phyloP scores from a whole-genome alignment of 257 asterid species.

The Solanum chilense region DNA sequence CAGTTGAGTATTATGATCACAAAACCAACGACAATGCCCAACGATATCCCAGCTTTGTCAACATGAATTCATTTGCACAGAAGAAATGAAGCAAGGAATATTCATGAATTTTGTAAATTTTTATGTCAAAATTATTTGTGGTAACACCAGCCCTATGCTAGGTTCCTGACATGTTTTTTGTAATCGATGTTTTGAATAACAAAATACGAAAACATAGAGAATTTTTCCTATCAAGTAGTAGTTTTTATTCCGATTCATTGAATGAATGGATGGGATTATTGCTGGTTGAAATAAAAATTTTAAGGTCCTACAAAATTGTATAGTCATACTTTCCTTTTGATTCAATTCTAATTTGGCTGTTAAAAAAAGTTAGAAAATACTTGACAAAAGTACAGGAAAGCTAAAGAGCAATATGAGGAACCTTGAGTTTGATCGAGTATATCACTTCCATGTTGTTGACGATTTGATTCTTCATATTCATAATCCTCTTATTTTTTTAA shows the following conservation, averaged over 20 bases:
- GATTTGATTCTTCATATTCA: fast-evolving
- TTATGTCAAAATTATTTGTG: background rate
- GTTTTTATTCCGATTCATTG: background rate
- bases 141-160: background rate
- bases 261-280: background rate
- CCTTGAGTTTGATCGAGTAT: background rate
- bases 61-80: slow-evolving; percentile 1
- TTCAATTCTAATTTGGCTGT: background rate
- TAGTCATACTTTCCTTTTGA: background rate
- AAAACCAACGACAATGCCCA: slow-evolving; percentile 1
- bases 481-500: fast-evolving
- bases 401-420: background rate
- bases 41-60: slow-evolving; percentile 16
- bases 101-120: background rate
- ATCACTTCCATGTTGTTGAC: fast-evolving
- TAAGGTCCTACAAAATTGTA: background rate
- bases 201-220: background rate
- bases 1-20: slow-evolving; percentile 27
- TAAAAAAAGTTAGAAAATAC: background rate
- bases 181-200: background rate
- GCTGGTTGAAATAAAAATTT: background rate
- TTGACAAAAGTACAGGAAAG: background rate
- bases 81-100: slow-evolving; percentile 17
- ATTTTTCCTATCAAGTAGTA: background rate
- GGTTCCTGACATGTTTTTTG: background rate